These are phyloP conservation scores for Diaporthe ilicicola DNA, from an alignment of 2,329 filamentous ascomycete species.

Conservation along the genomic window DNA sequence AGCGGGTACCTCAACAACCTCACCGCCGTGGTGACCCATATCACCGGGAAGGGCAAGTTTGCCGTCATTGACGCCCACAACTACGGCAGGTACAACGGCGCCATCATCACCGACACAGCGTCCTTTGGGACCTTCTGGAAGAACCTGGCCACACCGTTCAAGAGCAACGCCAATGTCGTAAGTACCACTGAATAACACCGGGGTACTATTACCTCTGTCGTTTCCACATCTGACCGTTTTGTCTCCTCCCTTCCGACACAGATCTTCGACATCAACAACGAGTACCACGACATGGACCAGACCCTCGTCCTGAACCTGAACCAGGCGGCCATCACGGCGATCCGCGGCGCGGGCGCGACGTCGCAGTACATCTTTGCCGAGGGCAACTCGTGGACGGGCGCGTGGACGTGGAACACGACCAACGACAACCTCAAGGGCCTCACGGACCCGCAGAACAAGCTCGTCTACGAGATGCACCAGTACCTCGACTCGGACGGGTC, in stretches of 20 bases:
- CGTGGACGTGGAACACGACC: conserved; percentile 48
- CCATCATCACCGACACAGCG: conserved; percentile 59
- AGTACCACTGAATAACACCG: neutral
- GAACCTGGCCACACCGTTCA: conserved; percentile 62
- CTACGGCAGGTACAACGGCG: conserved; percentile 61
- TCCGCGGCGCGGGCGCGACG: conserved; percentile 63
- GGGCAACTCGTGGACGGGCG: conserved; percentile 38
- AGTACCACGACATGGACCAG: conserved; percentile 69
- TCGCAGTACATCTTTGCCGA: conserved; percentile 60
- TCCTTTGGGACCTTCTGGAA: conserved; percentile 66
- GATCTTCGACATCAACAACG: conserved; percentile 70
- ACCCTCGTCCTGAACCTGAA: conserved; percentile 63
- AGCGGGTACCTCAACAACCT: conserved; percentile 41
- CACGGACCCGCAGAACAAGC: conserved; percentile 56
- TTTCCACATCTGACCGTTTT: neutral
- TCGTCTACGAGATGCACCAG: conserved; percentile 67
- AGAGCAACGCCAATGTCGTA: conserved; percentile 56
- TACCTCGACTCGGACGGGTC: conserved; percentile 63
- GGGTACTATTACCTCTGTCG: neutral
- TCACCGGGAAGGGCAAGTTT: conserved; percentile 41
- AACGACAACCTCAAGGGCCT: conserved; percentile 50
- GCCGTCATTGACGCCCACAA: conserved; percentile 62
- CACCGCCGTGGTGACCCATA: conserved; percentile 43
- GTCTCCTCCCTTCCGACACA: neutral
- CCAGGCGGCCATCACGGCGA: conserved; percentile 68